Evolutionary conservation across 2,329 filamentous ascomycete genomes (phyloP), one percentile per base, ranked within the genome.

Genomic region (Microsporum audouinii): DNA sequence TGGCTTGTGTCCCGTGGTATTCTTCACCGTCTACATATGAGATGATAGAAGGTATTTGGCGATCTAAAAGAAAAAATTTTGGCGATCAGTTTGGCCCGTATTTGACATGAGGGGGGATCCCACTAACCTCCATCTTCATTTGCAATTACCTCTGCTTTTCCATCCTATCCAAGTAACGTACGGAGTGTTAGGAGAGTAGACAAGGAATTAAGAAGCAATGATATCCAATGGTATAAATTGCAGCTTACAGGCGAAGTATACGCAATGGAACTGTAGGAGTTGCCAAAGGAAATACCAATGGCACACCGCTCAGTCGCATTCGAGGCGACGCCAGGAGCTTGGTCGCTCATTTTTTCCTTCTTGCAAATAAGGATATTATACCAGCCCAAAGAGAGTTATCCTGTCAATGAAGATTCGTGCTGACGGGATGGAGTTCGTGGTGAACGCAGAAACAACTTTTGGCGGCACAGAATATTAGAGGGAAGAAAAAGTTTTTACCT

Each of bases 241-340:
- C 33, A 56, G 70, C 79, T 66, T 75, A 84, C 82, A 65, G 76
- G 76, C 64, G 87, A 84, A 55, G 91, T 95, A 74, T 86, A 91
- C 69, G 92, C 92, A 78, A 99, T 96, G 63, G 91, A 96, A 79
- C 90, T 95, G 85, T 96, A 95, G 64, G 91, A 91, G 81, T 97
- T 99, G 78, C 94, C 94, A 81, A 97, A 96, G 68, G 91, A 88
- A 73, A 99, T 91, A 75, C 94, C 94, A 77, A 99, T 97, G 73
- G 88, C 89, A 70, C 81, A 80, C 70, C 82, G 77, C 75, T 82
- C 79, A 38, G 71, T 66, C 34, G 68, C 56, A 64, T 73, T 69
- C 71, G 75, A 71, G 73, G 74, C 68, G 71, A 74, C 71, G 74
- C 76, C 73, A 78, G 81, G 76, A 69, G 78, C 73, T 75, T 81